Percentiles rank a stretch among this genome's conserved stretches.
Conservation (phyloP, 1,139 yeast genomes). For the Kodamaea ohmeri region DNA sequence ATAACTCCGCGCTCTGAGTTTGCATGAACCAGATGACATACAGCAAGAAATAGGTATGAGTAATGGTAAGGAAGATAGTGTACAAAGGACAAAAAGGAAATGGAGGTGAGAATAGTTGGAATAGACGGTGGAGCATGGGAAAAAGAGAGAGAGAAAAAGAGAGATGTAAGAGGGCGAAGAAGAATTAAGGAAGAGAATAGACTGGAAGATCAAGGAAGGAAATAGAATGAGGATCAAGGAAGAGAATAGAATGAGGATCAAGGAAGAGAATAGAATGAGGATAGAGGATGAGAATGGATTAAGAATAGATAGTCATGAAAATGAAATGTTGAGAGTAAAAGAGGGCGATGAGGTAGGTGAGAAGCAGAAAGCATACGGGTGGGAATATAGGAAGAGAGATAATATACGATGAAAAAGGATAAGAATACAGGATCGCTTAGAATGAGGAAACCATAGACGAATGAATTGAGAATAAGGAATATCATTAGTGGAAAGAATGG, state of each 20-base stretch:
- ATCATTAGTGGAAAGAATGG: neutral
- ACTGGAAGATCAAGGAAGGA: neutral
- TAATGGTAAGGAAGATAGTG: too few species aligned
- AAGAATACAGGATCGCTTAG: too few species aligned
- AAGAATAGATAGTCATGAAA: too few species aligned
- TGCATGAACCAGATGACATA: too few species aligned
- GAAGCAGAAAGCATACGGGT: too few species aligned
- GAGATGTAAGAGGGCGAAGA: neutral
- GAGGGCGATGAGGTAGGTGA: too few species aligned
- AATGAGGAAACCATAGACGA: too few species aligned
- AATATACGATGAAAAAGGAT: neutral
- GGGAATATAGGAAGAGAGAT: neutral
- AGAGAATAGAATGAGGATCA: neutral
- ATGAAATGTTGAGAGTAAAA: too few species aligned
- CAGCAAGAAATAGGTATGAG: too few species aligned
- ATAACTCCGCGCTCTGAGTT: slow-evolving; percentile 47
- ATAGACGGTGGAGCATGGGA: neutral
- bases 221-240: neutral
- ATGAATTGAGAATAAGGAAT: neutral
- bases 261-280: neutral
- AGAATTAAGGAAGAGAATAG: neutral
- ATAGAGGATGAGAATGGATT: neutral
- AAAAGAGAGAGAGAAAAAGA: neutral
- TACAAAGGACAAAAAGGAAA: too few species aligned
- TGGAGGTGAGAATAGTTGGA: neutral